Evolutionary conservation across 164 flowering plant species (phyloP), one percentile per base, ranked within the genome.

Genomic region (Malania oleifera): DNA sequence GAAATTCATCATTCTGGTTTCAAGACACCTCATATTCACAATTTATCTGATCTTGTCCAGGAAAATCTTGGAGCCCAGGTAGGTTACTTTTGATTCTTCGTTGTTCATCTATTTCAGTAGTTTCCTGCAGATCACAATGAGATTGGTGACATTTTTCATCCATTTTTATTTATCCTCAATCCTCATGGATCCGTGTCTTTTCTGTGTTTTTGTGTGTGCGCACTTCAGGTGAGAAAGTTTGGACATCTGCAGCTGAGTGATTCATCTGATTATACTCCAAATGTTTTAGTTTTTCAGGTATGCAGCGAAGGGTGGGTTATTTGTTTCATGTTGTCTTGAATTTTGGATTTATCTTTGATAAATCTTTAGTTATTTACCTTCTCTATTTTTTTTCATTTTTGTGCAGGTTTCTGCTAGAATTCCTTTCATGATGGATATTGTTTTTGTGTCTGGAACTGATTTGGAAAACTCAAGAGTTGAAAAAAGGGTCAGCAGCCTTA

Each of bases 241-340:
- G 75, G 82, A 11, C 76, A 70, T 47, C 72, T 95, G 59, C 86
- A 89, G 73, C 86, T 95, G 39, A 74, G 92, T 60, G 89, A 95
- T 70, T 62, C 76, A 35, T 70, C 79, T 43, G 92, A 81, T 56
- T 60, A 70, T 66, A 77, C 82, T 60, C 63, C 97, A 31, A 95
- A 86, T 55, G 56, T 85, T 69, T 56, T 81, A 66, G 91, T 88
- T 63, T 91, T 88, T 67, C 99, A 95, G 96, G 99, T 91, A 70
- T 48, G 18, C n/a, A 13, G 20, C 15, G 13, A 52, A 25, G 19
- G 27, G 38, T 39, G 23, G 26, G 27, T 22, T 12, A 20, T 7
- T 45, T 17, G 2, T 9, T 52, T 10, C 26, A 20, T 46, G 38
- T 38, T 59, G 24, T 11, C 24, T 47, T 25, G 7, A 43, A 43